phyloP scores from a whole-genome alignment of 352 stramenopile genomes.

The Salisapilia sapeloensis region DNA sequence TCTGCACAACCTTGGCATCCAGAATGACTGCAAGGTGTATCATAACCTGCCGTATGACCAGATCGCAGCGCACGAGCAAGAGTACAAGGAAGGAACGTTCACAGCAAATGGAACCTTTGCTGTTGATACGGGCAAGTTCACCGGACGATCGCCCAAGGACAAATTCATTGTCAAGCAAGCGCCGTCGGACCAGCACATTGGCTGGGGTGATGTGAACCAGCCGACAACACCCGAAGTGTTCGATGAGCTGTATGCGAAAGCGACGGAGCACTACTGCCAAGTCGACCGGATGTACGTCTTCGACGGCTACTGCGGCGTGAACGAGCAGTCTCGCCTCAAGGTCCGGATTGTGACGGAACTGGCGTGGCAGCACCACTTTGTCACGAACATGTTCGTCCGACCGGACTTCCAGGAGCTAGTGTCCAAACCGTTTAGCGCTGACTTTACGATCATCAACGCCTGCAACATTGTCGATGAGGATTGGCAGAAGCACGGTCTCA shows the following conservation, averaged over 20 bases:
- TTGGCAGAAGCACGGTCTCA: slow-evolving; percentile 25
- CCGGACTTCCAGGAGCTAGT: slow-evolving; percentile 37
- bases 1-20: slow-evolving; percentile 21
- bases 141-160: slow-evolving; percentile 33
- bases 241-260: slow-evolving; percentile 22
- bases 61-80: slow-evolving; percentile 21
- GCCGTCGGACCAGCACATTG: slow-evolving; percentile 24
- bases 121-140: slow-evolving; percentile 48
- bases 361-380: slow-evolving; percentile 48
- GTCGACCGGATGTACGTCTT: slow-evolving; percentile 47
- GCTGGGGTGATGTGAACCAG: slow-evolving; percentile 39
- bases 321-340: slow-evolving; percentile 35
- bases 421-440: slow-evolving; percentile 16
- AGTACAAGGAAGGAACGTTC: slow-evolving; percentile 32
- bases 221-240: slow-evolving; percentile 32
- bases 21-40: slow-evolving; percentile 18
- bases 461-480: slow-evolving; percentile 41
- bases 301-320: slow-evolving; percentile 38
- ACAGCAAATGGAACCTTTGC: slow-evolving; percentile 42
- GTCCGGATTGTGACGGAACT: slow-evolving; percentile 39
- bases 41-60: slow-evolving; percentile 36
- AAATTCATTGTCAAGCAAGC: slow-evolving; percentile 44
- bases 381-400: slow-evolving; percentile 59
- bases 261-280: slow-evolving; percentile 23
- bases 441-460: slow-evolving; percentile 55